Percentiles rank a stretch among this genome's conserved stretches.
These are phyloP conservation scores for Colletotrichum cereale DNA, from an alignment of 2,329 filamentous ascomycete genomes.

Conservation along the genomic window DNA sequence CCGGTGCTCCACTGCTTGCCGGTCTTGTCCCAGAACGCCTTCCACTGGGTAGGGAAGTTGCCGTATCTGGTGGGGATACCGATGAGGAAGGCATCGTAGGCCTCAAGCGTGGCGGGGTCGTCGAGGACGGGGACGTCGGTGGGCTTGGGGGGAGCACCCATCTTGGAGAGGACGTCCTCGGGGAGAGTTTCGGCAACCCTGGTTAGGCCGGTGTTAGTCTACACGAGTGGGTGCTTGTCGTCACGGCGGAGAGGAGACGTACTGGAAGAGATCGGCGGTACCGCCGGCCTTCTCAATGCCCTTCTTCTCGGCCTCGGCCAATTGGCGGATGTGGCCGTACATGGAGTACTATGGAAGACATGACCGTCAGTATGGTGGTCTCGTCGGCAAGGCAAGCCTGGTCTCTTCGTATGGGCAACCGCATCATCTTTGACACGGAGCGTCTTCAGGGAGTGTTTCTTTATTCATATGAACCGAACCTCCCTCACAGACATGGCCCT, in stretches of 20 bases:
- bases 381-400: neutral
- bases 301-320: conserved; percentile 91
- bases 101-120: conserved; percentile 69
- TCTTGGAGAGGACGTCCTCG: conserved; percentile 86
- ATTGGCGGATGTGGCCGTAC: conserved; percentile 88
- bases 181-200: conserved; percentile 88
- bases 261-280: conserved; percentile 85
- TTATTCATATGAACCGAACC: neutral
- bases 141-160: conserved; percentile 87
- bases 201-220: conserved; percentile 27
- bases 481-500: no score
- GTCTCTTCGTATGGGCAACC: conserved; percentile 6
- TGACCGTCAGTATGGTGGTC: conserved; percentile 17
- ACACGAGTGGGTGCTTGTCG: neutral
- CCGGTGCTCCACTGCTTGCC: conserved; percentile 86
- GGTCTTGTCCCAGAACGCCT: conserved; percentile 91
- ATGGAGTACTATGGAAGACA: conserved; percentile 79
- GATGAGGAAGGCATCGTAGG: conserved; percentile 88
- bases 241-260: conserved; percentile 47
- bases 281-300: conserved; percentile 92
- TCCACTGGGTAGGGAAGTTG: conserved; percentile 98
- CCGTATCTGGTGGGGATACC: conserved; percentile 97
- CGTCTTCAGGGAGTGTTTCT: neutral
- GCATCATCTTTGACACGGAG: conserved; percentile 3
- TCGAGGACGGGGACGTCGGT: conserved; percentile 73